Conservation (phyloP, 192 early-diverging fungal species). For the Coemansia sp. region DNA sequence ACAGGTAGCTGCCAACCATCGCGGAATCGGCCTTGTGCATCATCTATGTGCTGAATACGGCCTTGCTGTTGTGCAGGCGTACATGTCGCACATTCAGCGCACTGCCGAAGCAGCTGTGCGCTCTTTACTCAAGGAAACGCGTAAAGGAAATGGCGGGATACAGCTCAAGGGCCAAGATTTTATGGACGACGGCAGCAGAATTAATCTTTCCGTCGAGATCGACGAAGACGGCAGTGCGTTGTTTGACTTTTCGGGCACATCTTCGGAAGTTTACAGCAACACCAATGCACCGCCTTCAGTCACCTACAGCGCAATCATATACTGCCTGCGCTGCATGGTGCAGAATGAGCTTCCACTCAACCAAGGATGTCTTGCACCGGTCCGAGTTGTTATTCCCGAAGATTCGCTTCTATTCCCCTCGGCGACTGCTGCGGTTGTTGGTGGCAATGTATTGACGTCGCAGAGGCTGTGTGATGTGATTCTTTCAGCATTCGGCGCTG, state of each 20-base stretch:
- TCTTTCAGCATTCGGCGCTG: conserved; percentile 84
- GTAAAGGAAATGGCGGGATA: conserved; percentile 39
- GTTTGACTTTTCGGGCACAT: conserved; percentile 96
- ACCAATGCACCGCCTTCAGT: conserved; percentile 77
- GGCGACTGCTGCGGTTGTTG: conserved; percentile 88
- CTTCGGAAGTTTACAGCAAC: conserved; percentile 85
- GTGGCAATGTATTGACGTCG: conserved; percentile 94
- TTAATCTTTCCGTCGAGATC: conserved; percentile 74
- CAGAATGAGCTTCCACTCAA: conserved; percentile 90
- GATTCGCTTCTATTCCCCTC: conserved; percentile 78
- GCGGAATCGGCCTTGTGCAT: conserved; percentile 83
- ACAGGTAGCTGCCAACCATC: conserved; percentile 95
- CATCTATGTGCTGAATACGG: conserved; percentile 83
- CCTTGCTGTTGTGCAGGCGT: conserved; percentile 85
- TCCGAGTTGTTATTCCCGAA: conserved; percentile 77
- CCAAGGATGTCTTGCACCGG: conserved; percentile 89
- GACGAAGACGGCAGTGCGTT: conserved; percentile 70
- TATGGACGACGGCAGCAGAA: conserved; percentile 93
- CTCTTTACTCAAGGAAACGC: conserved; percentile 67
- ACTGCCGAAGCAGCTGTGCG: conserved; percentile 89
- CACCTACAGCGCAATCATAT: conserved; percentile 92
- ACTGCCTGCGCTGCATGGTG: conserved; percentile 92
- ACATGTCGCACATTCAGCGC: conserved; percentile 89
- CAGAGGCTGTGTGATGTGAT: conserved; percentile 93
- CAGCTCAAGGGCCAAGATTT: conserved; percentile 60